A percentile compares a stretch with the other conserved stretches of the same genome.
These are phyloP conservation scores for Effrenium voratum DNA, from an alignment of 73 alveolate species.

Conservation along the genomic window DNA sequence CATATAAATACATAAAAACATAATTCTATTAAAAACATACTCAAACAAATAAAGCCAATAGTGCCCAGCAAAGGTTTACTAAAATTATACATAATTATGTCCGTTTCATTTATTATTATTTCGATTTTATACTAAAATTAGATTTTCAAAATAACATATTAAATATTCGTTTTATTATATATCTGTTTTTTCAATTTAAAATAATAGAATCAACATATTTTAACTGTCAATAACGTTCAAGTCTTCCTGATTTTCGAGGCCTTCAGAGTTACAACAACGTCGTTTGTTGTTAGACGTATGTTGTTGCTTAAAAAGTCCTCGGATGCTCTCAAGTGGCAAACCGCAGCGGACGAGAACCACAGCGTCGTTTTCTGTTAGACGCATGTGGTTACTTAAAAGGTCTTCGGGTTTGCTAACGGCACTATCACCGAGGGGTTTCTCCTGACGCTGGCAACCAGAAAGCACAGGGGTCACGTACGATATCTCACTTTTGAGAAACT, in stretches of 20 bases:
- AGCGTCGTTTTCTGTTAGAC: no score
- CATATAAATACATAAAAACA: no score
- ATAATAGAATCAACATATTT: no score
- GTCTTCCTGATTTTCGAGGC: background rate
- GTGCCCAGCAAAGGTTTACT: no score
- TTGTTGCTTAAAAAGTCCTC: slow-evolving; percentile 12
- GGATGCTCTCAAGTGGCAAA: no score
- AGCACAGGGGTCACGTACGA: background rate
- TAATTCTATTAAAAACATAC: background rate
- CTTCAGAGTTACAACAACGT: background rate
- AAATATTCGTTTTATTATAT: background rate
- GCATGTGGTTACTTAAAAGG: no score
- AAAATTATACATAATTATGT: no score
- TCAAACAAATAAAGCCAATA: no score
- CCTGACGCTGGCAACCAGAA: background rate
- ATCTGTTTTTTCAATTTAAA: background rate
- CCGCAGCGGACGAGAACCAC: no score
- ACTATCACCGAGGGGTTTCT: background rate
- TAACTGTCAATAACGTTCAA: background rate
- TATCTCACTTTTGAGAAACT: background rate
- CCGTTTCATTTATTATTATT: background rate
- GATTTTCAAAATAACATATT: background rate
- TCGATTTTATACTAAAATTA: background rate
- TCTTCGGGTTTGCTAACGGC: background rate
- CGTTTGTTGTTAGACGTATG: slow-evolving; percentile 8